These are phyloP conservation scores for Fusarium sp. DNA, from an alignment of 2,329 filamentous ascomycete genomes.

Conservation along the genomic window DNA sequence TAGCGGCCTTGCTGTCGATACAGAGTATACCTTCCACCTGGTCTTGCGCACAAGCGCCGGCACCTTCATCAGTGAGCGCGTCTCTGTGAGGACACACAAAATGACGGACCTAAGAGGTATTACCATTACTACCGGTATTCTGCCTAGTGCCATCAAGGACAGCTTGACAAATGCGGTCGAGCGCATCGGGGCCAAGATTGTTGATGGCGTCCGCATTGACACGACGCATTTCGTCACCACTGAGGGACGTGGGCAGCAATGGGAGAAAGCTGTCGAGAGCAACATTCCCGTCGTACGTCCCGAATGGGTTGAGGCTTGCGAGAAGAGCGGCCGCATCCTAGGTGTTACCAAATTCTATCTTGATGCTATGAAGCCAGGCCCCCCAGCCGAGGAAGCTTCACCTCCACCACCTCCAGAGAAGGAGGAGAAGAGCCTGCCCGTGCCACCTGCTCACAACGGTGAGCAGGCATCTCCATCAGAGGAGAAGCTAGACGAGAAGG, in stretches of 20 bases:
- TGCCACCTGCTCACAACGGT: constrained; percentile 38
- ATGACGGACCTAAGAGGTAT: constrained; percentile 98
- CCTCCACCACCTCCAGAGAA: constrained; percentile 48
- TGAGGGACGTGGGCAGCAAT: constrained; percentile 86
- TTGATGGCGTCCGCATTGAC: constrained; percentile 91
- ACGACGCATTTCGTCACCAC: constrained; percentile 99
- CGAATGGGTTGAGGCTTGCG: constrained; percentile 98
- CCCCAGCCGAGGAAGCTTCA: constrained; percentile 50
- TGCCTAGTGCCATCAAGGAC: constrained; percentile 79
- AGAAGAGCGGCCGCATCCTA: constrained; percentile 89
- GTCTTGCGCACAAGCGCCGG: constrained; percentile 91
- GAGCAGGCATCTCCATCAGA: constrained; percentile 40
- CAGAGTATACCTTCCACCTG: constrained; percentile 94
- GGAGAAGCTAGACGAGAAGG: constrained; percentile 45
- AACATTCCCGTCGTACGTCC: constrained; percentile 97
- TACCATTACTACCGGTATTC: constrained; percentile 89
- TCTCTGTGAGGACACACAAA: constrained; percentile 92
- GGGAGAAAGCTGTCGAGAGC: constrained; percentile 98
- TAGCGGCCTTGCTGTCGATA: constrained; percentile 93
- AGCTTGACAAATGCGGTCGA: constrained; percentile 80
- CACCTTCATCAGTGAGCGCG: constrained; percentile 83
- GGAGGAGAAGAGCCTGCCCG: constrained; percentile 46
- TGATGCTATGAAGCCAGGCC: constrained; percentile 72
- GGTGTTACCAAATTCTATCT: constrained; percentile 97
- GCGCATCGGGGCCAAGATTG: constrained; percentile 90